Evolutionary conservation across 495 filamentous ascomycete genomes (phyloP).

Genomic region (Aspergillus haitiensis): DNA sequence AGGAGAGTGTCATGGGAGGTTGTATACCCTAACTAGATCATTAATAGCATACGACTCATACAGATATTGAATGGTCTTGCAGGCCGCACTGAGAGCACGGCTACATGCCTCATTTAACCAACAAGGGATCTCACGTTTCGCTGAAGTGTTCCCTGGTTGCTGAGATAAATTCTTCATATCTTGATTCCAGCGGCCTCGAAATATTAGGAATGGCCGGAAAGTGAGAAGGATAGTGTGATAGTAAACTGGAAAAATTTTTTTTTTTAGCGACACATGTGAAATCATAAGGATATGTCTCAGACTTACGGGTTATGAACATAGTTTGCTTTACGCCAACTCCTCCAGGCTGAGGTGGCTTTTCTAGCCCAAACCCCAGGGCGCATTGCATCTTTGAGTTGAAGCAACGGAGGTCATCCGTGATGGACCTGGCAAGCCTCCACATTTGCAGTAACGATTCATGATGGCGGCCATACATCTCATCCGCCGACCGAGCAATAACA

Average conservation of each 20-base stretch:
- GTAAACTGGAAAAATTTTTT: conserved; percentile 39
- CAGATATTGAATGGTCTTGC: conserved; percentile 40
- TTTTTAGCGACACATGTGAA: not conserved
- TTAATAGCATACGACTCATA: conserved; percentile 37
- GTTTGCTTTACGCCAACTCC: conserved; percentile 39
- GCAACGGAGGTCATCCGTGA: conserved; percentile 36
- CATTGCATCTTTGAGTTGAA: conserved; percentile 34
- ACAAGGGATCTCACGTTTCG: conserved; percentile 36
- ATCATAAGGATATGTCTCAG: not conserved
- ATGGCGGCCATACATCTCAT: conserved; percentile 41
- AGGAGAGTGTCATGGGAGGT: too few species aligned
- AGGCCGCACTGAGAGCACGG: conserved; percentile 36
- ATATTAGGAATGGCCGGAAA: conserved; percentile 48
- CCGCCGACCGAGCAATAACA: conserved; percentile 35
- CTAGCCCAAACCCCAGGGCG: conserved; percentile 38
- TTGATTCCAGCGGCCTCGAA: conserved; percentile 42
- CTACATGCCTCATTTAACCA: conserved; percentile 50
- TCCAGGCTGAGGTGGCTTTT: conserved; percentile 33
- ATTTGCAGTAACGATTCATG: conserved; percentile 47
- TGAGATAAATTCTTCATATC: conserved; percentile 27
- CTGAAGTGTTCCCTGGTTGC: not conserved
- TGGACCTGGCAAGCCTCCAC: conserved; percentile 45
- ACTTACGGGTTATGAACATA: conserved; percentile 39
- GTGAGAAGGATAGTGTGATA: conserved; percentile 45
- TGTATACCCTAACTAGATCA: conserved; percentile 37